Percentiles rank a stretch among this genome's conserved stretches.
Evolutionary conservation across 495 filamentous ascomycete genomes (phyloP).

Genomic region (Xylaria venustula): DNA sequence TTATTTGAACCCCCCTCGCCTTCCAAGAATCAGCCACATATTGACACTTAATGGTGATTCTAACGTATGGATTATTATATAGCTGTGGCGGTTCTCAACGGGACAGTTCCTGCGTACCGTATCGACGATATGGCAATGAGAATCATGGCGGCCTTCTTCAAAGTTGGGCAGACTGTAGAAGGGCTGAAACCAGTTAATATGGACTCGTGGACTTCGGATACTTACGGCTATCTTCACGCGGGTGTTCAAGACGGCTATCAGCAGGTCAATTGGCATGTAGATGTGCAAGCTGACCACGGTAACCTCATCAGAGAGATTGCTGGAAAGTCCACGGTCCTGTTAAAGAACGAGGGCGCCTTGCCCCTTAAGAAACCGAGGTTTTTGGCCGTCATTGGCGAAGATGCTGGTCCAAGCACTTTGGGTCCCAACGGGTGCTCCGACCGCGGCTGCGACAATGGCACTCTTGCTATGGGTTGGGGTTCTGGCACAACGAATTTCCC

Average conservation of each 20-base stretch:
- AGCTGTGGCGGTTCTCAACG: conserved; percentile 79
- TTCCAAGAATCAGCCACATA: neutral
- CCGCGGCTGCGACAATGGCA: conserved; percentile 81
- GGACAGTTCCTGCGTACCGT: conserved; percentile 86
- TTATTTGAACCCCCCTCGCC: too few relatives aligned
- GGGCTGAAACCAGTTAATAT: conserved; percentile 73
- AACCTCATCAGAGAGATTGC: conserved; percentile 70
- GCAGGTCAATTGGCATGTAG: conserved; percentile 79
- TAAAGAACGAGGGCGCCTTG: conserved; percentile 82
- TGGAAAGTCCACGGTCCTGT: conserved; percentile 74
- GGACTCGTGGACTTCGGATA: conserved; percentile 79
- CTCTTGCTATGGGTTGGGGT: conserved; percentile 93
- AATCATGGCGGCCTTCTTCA: conserved; percentile 93
- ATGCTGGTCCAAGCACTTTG: conserved; percentile 71
- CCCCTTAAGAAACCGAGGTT: conserved; percentile 75
- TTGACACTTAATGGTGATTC: neutral
- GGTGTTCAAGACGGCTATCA: conserved; percentile 58
- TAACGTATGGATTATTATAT: neutral
- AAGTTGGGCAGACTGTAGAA: conserved; percentile 68
- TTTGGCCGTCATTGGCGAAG: conserved; percentile 80
- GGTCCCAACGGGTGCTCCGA: conserved; percentile 88
- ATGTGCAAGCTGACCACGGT: conserved; percentile 77
- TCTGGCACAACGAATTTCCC: conserved; percentile 88
- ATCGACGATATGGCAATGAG: conserved; percentile 90
- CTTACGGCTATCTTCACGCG: conserved; percentile 67